Evolutionary conservation across 148 eudicot genomes (phyloP), one percentile per base, ranked within the genome.

Genomic region (Rheum nobile): DNA sequence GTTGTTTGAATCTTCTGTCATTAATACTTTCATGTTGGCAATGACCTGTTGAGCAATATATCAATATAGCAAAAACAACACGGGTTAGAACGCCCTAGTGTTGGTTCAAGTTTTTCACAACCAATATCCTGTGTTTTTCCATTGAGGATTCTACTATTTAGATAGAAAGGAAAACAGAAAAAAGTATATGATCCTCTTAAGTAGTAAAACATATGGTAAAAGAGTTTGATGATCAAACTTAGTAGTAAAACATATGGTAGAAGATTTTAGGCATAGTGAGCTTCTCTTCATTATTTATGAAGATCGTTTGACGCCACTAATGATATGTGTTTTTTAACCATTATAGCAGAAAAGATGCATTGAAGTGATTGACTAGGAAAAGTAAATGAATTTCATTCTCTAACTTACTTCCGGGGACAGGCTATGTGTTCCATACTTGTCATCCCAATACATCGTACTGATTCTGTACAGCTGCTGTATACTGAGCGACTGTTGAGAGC

Each of bases 391-490:
- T 32, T 16, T 65, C 39, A 34, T 65, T 31, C 19, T 73, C 63
- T 4, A 77, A 82, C 91, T 92, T 84, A 90, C 98, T 76, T 90
- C 94, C 37, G 89, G 86, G 28, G 93, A 86, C 76, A 93, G 83
- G 81, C 96, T 90, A n/a, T 89, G 98, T 2, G 98, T 88, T 76
- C 98, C 96, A 77, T 93, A 87, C 80, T 88, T 93, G 83, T 93
- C 98, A 73, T 93, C 98, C 96, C 98, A 93, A 72, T 93, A 92
- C 97, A 92, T 92, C 6, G 96, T 92, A 80, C 97, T 87, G 82
- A 92, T 92, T 82, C 97, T 83, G 75, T 93, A 93, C 72, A 93
- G 93, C 80, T 90, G 98, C 76, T 90, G 98, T 71, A 88, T 86
- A 75, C 96, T 93, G 61, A 93, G 91, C 67, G 86, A 91, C 97